Conservation (phyloP, 306 rosid species). For the Malus sylvestris region DNA sequence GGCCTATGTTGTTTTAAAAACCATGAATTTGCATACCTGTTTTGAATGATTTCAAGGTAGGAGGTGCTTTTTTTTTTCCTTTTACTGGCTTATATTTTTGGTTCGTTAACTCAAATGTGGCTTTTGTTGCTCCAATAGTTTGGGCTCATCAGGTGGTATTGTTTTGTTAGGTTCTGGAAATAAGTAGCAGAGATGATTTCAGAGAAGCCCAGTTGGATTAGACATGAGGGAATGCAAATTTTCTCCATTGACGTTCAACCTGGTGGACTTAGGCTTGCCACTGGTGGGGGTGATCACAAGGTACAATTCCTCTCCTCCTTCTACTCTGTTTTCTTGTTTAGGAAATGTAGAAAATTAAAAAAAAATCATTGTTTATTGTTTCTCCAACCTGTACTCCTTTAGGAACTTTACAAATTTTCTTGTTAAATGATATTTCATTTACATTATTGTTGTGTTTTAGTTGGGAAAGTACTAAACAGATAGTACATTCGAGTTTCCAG, state of each 20-base stretch:
- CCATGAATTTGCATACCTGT: slow-evolving; percentile 10
- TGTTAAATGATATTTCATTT: neutral
- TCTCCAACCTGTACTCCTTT: neutral
- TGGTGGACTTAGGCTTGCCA: slow-evolving; percentile 81
- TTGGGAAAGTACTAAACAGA: neutral
- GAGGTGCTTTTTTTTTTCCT: neutral
- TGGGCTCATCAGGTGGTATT: neutral
- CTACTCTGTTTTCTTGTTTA: slow-evolving; percentile 1
- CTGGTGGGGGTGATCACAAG: slow-evolving; percentile 99
- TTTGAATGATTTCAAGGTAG: slow-evolving; percentile 11
- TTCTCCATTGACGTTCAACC: slow-evolving; percentile 98
- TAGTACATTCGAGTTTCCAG: neutral
- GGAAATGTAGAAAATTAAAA: neutral
- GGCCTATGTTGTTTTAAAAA: neutral
- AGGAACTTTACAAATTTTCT: neutral
- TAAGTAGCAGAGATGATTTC: slow-evolving; percentile 56
- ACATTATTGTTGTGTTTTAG: neutral
- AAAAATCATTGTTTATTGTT: neutral
- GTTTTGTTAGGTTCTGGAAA: neutral
- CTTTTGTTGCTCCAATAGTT: neutral
- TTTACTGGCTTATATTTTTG: neutral
- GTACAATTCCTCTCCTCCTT: slow-evolving; percentile 25
- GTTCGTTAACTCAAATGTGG: neutral
- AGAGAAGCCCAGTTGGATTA: slow-evolving; percentile 91
- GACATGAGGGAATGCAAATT: slow-evolving; percentile 96